These are phyloP conservation scores for Helicostylum pulchrum DNA, from an alignment of 192 early-diverging fungal genomes.

Conservation along the genomic window DNA sequence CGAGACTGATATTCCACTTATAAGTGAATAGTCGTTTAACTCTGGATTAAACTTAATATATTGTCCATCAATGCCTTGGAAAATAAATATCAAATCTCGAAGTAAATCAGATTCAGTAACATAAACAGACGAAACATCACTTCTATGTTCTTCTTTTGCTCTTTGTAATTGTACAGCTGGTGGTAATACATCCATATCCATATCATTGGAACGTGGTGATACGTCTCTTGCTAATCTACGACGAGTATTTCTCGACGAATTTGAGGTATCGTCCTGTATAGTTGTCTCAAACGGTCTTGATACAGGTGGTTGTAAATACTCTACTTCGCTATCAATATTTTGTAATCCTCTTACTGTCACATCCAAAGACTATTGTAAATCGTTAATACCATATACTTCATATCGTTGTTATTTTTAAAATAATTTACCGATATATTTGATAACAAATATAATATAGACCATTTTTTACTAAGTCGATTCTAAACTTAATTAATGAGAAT, in stretches of 20 bases:
- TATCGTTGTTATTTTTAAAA: too few species aligned
- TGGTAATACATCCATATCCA: neutral
- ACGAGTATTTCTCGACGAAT: conserved; percentile 20
- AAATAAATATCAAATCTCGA: conserved; percentile 84
- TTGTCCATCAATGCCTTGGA: conserved; percentile 92
- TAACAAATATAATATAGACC: conserved; percentile 57
- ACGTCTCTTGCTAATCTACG: conserved; percentile 13
- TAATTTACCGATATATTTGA: neutral
- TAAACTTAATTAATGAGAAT: conserved; percentile 16
- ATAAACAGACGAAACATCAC: conserved; percentile 9
- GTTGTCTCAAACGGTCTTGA: conserved; percentile 12
- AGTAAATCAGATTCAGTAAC: conserved; percentile 64
- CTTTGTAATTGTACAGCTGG: conserved; percentile 20
- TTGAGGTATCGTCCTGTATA: too few species aligned
- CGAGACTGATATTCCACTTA: conserved; percentile 46
- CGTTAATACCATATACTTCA: conserved; percentile 20
- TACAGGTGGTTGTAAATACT: conserved; percentile 20
- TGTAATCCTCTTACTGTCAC: conserved; percentile 11
- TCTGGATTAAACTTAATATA: conserved; percentile 64
- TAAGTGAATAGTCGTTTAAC: conserved; percentile 51
- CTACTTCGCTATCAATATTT: conserved; percentile 20
- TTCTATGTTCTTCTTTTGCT: conserved; percentile 5
- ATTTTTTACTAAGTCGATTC: conserved; percentile 50
- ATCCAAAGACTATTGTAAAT: conserved; percentile 4
- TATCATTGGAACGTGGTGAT: neutral